phyloP scores from a whole-genome alignment of 345 rosid species.

The Syzygium aromaticum region DNA sequence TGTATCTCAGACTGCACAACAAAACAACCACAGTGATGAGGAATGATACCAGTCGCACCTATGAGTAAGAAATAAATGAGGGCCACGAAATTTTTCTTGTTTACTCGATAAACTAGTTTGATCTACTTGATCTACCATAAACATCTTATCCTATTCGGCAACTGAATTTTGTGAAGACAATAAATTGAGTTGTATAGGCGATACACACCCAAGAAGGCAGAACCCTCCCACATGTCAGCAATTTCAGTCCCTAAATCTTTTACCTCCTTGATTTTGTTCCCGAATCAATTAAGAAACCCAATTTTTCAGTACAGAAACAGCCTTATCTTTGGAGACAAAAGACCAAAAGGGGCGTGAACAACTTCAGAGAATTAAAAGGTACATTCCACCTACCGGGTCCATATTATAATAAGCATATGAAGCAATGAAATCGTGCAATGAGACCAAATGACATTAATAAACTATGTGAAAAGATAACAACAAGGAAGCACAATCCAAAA shows the following conservation, averaged over 20 bases:
- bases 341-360: not conserved
- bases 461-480: not conserved
- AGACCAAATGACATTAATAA: not conserved
- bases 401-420: not conserved
- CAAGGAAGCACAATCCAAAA: not conserved
- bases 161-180: not conserved
- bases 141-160: not conserved
- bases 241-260: not conserved
- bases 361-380: not conserved
- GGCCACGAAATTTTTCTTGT: not conserved
- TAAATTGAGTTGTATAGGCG: not conserved
- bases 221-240: not conserved
- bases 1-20: constrained; percentile 69
- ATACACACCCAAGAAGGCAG: not conserved
- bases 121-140: not conserved
- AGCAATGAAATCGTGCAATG: not conserved
- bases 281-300: not conserved
- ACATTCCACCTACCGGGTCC: not conserved
- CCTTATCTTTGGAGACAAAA: not conserved
- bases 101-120: not conserved
- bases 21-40: not conserved
- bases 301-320: not conserved
- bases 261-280: not conserved
- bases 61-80: not conserved
- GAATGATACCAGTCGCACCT: not conserved